Conservation (phyloP, 208 protist species). For the Acanthamoeba castellanii region DNA sequence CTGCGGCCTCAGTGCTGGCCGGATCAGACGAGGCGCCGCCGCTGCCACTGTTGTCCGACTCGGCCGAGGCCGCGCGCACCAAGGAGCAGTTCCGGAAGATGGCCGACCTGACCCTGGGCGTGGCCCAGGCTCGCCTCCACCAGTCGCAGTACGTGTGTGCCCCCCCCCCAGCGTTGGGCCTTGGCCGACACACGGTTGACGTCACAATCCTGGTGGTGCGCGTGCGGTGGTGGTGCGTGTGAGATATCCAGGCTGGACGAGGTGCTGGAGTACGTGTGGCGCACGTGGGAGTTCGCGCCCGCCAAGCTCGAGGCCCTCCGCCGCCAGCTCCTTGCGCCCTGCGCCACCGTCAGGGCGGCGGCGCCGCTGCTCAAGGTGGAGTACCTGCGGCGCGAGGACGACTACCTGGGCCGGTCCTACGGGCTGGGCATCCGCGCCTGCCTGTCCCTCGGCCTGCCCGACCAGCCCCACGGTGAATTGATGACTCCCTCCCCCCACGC, state of each 20-base stretch:
- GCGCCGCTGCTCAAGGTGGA: background rate
- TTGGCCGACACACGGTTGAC: background rate
- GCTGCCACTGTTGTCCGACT: background rate
- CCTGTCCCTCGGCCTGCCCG: slow-evolving; percentile 11
- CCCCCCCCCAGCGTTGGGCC: background rate
- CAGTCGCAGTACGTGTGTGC: background rate
- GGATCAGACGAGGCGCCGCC: background rate
- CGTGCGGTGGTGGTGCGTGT: no score
- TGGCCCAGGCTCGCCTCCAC: background rate
- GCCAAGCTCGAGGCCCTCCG: slow-evolving; percentile 7
- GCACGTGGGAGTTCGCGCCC: background rate
- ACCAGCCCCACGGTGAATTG: background rate
- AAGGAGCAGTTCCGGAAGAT: background rate
- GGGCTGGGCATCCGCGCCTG: background rate
- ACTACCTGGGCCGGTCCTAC: background rate
- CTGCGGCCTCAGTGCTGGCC: background rate
- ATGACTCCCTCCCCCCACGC: background rate
- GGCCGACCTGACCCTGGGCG: background rate
- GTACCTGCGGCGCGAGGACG: background rate
- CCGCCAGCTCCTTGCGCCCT: background rate
- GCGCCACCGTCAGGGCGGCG: background rate
- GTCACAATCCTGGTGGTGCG: background rate
- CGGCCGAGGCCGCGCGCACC: background rate
- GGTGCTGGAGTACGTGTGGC: slow-evolving; percentile 31
- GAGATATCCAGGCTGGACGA: background rate